phyloP scores from a whole-genome alignment of 805 yeast genomes.

The Cyberlindnera misumaiensis region DNA sequence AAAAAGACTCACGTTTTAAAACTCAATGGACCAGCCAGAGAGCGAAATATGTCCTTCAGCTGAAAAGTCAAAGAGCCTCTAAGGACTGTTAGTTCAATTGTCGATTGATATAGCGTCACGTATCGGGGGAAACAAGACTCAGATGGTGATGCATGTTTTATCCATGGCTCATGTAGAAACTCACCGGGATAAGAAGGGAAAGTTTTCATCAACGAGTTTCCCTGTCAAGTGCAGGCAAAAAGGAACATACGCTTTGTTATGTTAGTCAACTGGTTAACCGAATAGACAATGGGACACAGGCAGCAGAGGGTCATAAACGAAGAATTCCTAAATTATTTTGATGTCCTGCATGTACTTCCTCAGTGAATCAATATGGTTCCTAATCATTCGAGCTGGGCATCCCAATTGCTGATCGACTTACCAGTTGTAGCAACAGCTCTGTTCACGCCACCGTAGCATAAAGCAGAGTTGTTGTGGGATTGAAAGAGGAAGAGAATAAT shows the following conservation, averaged over 20 bases:
- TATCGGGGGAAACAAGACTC: slow-evolving; percentile 30
- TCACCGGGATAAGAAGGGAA: slow-evolving; percentile 38
- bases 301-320: slow-evolving; percentile 53
- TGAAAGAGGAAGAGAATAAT: no score
- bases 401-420: no score
- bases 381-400: neutral
- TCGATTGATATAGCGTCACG: neutral
- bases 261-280: slow-evolving; percentile 8
- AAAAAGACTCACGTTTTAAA: no score
- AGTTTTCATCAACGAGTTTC: slow-evolving; percentile 16
- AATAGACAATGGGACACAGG: slow-evolving; percentile 1
- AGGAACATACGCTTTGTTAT: slow-evolving; percentile 3
- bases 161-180: slow-evolving; percentile 66
- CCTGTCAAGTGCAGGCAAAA: neutral
- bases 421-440: no score
- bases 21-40: no score
- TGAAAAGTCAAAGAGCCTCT: neutral
- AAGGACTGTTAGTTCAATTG: neutral
- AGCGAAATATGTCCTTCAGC: no score
- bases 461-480: no score
- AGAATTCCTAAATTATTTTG: slow-evolving; percentile 61
- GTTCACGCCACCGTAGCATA: no score
- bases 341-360: slow-evolving; percentile 77
- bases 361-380: slow-evolving; percentile 32
- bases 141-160: slow-evolving; percentile 98